A percentile compares a stretch with the other conserved stretches of the same genome.
Evolutionary conservation across 2,329 filamentous ascomycete species (phyloP).

Genomic region (Colletotrichum phormii): DNA sequence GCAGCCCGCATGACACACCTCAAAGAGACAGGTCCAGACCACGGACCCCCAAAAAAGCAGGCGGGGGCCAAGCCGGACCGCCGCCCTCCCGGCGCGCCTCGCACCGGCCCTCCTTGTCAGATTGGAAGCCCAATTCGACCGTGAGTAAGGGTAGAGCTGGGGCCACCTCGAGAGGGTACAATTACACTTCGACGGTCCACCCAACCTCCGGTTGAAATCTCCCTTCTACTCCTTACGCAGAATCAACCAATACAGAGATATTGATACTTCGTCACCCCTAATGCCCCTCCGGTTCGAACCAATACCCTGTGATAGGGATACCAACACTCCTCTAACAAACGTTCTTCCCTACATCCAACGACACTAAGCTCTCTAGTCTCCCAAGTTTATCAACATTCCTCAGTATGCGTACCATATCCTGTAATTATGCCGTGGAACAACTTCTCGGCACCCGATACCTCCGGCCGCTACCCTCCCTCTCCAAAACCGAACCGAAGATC

Average conservation of each 20-base stretch:
- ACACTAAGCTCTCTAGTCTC: neutral
- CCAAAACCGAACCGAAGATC: neutral
- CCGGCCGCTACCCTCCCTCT: neutral
- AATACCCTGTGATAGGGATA: too few species aligned
- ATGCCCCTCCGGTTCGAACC: too few species aligned
- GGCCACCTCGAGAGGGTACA: too few species aligned
- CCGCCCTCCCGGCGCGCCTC: slow-evolving; percentile 17
- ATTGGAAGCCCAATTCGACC: too few species aligned
- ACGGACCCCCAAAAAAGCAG: neutral
- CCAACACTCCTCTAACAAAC: neutral
- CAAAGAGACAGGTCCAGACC: neutral
- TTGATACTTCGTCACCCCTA: too few species aligned
- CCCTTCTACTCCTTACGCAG: too few species aligned
- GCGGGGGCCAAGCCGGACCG: slow-evolving; percentile 24
- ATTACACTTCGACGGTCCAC: too few species aligned
- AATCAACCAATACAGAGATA: too few species aligned
- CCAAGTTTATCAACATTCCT: neutral
- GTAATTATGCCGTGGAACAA: neutral
- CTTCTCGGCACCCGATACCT: neutral
- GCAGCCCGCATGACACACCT: neutral
- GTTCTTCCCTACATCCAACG: neutral
- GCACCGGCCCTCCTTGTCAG: too few species aligned
- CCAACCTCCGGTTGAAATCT: too few species aligned
- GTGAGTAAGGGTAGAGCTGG: too few species aligned
- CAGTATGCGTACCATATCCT: neutral